phyloP scores from a whole-genome alignment of 164 flowering plant genomes.

The Vitis amurensis region DNA sequence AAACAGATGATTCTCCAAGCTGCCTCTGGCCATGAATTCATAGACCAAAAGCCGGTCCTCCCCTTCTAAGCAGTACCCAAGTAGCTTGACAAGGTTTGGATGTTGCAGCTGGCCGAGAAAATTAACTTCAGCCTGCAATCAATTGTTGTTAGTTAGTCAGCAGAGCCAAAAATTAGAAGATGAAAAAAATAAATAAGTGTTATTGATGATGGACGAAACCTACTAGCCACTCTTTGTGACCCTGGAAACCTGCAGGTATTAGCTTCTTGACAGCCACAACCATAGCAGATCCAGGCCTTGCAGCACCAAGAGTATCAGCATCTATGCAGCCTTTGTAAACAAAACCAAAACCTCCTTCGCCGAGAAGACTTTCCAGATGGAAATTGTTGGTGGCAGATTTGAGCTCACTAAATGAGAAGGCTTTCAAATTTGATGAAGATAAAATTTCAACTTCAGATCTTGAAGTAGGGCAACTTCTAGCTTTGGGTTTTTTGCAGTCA shows the following conservation, averaged over 20 bases:
- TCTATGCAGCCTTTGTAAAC: slow-evolving; percentile 72
- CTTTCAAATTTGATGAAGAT: slow-evolving; percentile 44
- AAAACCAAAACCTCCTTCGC: slow-evolving; percentile 71
- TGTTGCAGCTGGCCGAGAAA: slow-evolving; percentile 48
- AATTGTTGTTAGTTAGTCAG: not conserved
- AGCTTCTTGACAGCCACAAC: slow-evolving; percentile 71
- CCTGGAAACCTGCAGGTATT: slow-evolving; percentile 63
- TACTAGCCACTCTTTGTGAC: slow-evolving; percentile 78
- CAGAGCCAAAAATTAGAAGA: not conserved
- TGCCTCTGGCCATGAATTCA: slow-evolving; percentile 45
- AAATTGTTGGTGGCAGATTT: slow-evolving; percentile 58
- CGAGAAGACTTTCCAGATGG: slow-evolving; percentile 49
- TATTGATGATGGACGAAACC: slow-evolving; percentile 11
- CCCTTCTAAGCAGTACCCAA: slow-evolving; percentile 42
- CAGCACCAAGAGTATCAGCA: slow-evolving; percentile 38
- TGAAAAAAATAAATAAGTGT: not conserved
- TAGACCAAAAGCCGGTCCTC: slow-evolving; percentile 44
- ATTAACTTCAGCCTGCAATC: slow-evolving; percentile 42
- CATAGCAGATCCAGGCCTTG: slow-evolving; percentile 46
- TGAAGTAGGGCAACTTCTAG: slow-evolving; percentile 33
- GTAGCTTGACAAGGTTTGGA: slow-evolving; percentile 46
- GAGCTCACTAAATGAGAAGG: slow-evolving; percentile 49
- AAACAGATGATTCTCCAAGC: slow-evolving; percentile 49
- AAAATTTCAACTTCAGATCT: slow-evolving; percentile 59
- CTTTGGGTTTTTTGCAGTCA: not conserved